A percentile compares a stretch with the other conserved stretches of the same genome.
These are phyloP conservation scores for Boletus fagicola DNA, from an alignment of 768 basidiomycete genomes.

Conservation along the genomic window DNA sequence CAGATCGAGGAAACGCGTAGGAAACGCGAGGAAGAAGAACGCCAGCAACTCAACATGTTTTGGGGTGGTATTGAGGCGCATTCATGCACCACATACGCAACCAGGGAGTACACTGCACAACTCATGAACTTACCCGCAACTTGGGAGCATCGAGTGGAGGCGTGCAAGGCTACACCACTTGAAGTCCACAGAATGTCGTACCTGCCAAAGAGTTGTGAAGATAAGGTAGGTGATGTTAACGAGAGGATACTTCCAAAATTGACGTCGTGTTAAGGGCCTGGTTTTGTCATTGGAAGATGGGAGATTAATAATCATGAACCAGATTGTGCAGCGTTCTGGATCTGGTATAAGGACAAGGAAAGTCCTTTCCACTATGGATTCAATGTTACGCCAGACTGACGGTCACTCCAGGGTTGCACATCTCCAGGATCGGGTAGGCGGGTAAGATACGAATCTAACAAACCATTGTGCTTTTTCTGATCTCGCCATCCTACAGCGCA, in stretches of 20 bases:
- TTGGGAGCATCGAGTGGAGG: conserved; percentile 25
- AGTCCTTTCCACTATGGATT: no score
- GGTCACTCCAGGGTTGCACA: conserved; percentile 21
- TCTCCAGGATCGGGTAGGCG: neutral
- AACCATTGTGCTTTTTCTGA: neutral
- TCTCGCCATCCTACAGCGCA: conserved; percentile 13
- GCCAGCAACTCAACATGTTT: no score
- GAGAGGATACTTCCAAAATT: neutral
- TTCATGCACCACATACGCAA: no score
- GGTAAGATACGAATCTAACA: neutral
- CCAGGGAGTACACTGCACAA: no score
- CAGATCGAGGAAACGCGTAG: neutral
- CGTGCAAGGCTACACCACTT: conserved; percentile 20
- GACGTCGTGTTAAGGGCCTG: conserved; percentile 15
- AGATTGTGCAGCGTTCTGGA: conserved; percentile 28
- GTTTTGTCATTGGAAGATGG: conserved; percentile 24
- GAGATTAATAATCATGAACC: conserved; percentile 28
- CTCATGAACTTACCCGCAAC: conserved; percentile 22
- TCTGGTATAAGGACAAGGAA: conserved; percentile 24
- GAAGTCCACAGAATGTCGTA: no score
- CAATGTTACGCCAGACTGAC: neutral
- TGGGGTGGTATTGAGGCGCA: no score
- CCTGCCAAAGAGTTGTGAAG: no score
- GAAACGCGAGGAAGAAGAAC: no score
- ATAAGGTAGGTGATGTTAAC: no score